A percentile compares a stretch with the other conserved stretches of the same genome.
These are phyloP conservation scores for Thermochaetoides dissita DNA, from an alignment of 2,329 filamentous ascomycete genomes.

Conservation along the genomic window DNA sequence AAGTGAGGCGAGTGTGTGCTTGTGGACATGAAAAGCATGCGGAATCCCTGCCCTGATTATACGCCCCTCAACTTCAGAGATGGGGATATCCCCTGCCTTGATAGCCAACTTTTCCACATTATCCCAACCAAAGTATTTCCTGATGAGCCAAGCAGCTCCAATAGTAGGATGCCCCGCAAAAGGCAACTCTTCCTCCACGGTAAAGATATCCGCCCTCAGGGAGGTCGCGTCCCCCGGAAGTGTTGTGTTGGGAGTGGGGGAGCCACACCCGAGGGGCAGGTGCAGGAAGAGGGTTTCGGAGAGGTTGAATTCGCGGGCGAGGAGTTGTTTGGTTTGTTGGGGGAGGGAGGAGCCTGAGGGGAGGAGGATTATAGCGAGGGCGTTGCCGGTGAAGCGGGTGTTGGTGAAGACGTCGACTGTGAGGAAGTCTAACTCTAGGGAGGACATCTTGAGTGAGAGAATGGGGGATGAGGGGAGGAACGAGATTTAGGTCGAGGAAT, in stretches of 20 bases:
- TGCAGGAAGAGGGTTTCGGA: constrained; percentile 52
- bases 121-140: constrained; percentile 20
- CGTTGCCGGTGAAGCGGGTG: constrained; percentile 40
- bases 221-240: constrained; percentile 14
- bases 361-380: constrained; percentile 44
- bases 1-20: constrained; percentile 24
- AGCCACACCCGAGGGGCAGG: not conserved
- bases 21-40: constrained; percentile 51
- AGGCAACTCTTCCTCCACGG: constrained; percentile 36
- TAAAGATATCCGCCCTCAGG: constrained; percentile 45
- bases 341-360: constrained; percentile 29
- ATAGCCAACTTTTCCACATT: constrained; percentile 32
- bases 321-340: constrained; percentile 40
- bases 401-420: constrained; percentile 46
- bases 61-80: constrained; percentile 22
- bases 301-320: constrained; percentile 50
- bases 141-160: constrained; percentile 38
- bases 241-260: constrained; percentile 20
- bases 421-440: constrained; percentile 27
- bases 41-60: constrained; percentile 50
- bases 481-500: too few species aligned
- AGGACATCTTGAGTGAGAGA: too few species aligned
- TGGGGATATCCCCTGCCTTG: constrained; percentile 42
- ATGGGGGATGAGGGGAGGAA: too few species aligned
- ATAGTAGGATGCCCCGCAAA: constrained; percentile 52